phyloP scores from a whole-genome alignment of 2,329 filamentous ascomycete genomes.

The Ceratocystiopsis sp. region DNA sequence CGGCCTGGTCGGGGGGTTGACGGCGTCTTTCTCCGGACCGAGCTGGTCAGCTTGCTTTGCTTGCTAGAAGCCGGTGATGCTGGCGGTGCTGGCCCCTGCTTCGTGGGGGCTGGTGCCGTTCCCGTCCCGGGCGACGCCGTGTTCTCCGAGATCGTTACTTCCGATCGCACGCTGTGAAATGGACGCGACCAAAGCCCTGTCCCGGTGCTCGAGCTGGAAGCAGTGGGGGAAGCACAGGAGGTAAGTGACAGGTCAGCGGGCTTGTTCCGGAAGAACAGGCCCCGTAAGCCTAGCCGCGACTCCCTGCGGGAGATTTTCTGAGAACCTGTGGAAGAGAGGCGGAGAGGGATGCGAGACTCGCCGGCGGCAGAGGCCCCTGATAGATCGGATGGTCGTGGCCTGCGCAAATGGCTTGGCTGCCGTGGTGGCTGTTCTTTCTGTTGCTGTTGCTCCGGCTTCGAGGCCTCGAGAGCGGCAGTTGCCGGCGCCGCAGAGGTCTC shows the following conservation, averaged over 20 bases:
- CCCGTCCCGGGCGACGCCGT: neutral
- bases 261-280: conserved; percentile 22
- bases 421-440: neutral
- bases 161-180: conserved; percentile 18
- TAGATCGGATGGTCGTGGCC: conserved; percentile 23
- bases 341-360: conserved; percentile 25
- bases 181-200: no score
- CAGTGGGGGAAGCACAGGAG: conserved; percentile 20
- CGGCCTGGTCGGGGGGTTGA: conserved; percentile 5
- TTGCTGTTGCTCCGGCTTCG: no score
- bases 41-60: neutral
- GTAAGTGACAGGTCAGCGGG: conserved; percentile 4
- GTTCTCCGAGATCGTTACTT: conserved; percentile 15
- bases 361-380: conserved; percentile 12
- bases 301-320: conserved; percentile 28
- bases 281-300: conserved; percentile 33
- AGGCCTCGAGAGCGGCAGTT: no score
- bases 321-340: conserved; percentile 9
- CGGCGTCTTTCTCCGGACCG: no score
- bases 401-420: conserved; percentile 16
- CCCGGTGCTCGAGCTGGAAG: conserved; percentile 4
- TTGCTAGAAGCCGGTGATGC: neutral
- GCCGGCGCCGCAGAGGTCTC: no score
- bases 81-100: neutral
- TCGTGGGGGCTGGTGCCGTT: neutral